These are phyloP conservation scores for Paramarasmius palmivorus DNA, from an alignment of 1,284 basidiomycete species.

Conservation along the genomic window DNA sequence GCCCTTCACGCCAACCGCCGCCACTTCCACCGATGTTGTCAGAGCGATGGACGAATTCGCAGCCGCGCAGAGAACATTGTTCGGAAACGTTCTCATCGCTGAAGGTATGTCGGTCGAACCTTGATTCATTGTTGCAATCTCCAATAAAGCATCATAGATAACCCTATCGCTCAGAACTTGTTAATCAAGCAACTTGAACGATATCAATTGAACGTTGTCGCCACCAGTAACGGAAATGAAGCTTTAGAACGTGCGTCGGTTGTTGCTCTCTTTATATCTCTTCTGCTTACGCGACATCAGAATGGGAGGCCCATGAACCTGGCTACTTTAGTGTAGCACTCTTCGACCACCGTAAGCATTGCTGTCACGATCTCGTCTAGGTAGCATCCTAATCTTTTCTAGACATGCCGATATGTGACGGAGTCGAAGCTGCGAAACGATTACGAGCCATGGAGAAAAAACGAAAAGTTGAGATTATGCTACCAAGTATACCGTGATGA, in stretches of 20 bases:
- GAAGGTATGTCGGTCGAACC: slow-evolving; percentile 46
- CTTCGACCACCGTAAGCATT: slow-evolving; percentile 67
- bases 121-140: slow-evolving; percentile 2
- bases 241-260: slow-evolving; percentile 49
- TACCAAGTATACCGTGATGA: slow-evolving; percentile 51
- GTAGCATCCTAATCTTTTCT: too few species aligned
- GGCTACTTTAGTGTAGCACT: slow-evolving; percentile 68
- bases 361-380: too few species aligned
- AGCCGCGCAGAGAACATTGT: slow-evolving; percentile 52
- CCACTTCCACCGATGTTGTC: slow-evolving; percentile 35
- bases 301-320: slow-evolving; percentile 67
- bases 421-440: slow-evolving; percentile 69
- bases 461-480: slow-evolving; percentile 42
- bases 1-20: slow-evolving; percentile 41
- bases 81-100: slow-evolving; percentile 66
- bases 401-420: slow-evolving; percentile 79
- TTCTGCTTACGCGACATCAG: slow-evolving; percentile 28
- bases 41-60: slow-evolving; percentile 47
- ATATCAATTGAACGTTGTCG: slow-evolving; percentile 55
- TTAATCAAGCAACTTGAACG: slow-evolving; percentile 66
- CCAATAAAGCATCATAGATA: slow-evolving; percentile 54
- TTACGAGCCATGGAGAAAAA: slow-evolving; percentile 59
- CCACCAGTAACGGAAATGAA: slow-evolving; percentile 68
- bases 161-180: slow-evolving; percentile 65
- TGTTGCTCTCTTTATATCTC: background rate